Evolutionary conservation across 2,329 filamentous ascomycete genomes (phyloP).

Genomic region (Arthrinium phaeospermum): DNA sequence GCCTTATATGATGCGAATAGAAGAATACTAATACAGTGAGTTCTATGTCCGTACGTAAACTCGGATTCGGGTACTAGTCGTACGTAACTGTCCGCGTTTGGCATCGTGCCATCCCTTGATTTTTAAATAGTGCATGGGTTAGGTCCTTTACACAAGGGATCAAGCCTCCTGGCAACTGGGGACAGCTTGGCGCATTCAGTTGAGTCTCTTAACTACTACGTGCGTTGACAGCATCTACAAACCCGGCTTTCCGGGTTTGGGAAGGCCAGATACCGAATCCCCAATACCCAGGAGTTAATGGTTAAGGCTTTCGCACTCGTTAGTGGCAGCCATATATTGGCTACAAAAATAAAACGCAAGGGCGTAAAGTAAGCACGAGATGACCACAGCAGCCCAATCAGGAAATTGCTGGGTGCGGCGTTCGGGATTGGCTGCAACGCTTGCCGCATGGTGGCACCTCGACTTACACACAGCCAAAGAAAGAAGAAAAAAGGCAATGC

Average conservation of each 20-base stretch:
- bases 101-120: neutral
- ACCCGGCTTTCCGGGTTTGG: too few species aligned
- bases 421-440: conserved; percentile 1
- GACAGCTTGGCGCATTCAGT: neutral
- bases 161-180: neutral
- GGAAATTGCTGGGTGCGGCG: neutral
- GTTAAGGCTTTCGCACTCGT: too few species aligned
- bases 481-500: neutral
- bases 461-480: neutral
- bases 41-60: too few species aligned
- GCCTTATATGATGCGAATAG: too few species aligned
- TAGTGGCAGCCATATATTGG: neutral
- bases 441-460: neutral
- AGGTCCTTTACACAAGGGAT: neutral
- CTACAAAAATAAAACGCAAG: neutral
- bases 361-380: neutral
- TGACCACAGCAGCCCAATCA: neutral
- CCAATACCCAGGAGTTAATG: too few species aligned
- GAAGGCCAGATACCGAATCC: too few species aligned
- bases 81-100: neutral
- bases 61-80: too few species aligned
- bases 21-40: too few species aligned
- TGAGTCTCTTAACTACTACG: neutral
- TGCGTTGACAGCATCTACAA: neutral
- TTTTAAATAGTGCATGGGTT: neutral